These are phyloP conservation scores for Aspergillus indologenus DNA, from an alignment of 495 filamentous ascomycete genomes.

Conservation along the genomic window DNA sequence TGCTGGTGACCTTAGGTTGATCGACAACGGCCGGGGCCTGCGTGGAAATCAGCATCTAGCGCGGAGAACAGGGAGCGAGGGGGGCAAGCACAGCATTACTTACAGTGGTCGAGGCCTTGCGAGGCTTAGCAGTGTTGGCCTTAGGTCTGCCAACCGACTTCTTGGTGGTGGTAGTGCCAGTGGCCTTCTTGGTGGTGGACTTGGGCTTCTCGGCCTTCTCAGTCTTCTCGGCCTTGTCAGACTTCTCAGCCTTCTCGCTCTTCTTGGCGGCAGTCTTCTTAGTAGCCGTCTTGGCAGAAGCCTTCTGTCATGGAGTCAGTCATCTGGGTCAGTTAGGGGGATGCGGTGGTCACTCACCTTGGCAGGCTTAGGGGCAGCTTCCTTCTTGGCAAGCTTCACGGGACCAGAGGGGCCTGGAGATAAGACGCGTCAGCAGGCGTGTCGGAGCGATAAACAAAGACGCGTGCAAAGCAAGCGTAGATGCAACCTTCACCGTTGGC, in stretches of 20 bases:
- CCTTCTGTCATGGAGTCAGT: constrained; percentile 42
- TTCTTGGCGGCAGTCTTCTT: constrained; percentile 34
- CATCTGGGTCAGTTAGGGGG: background rate
- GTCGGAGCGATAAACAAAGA: background rate
- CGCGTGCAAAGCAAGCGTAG: background rate
- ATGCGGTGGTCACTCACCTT: constrained; percentile 25
- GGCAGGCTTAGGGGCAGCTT: constrained; percentile 51
- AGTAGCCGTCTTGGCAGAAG: constrained; percentile 35
- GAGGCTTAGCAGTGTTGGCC: constrained; percentile 55
- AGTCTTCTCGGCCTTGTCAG: constrained; percentile 31
- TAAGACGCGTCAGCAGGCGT: constrained; percentile 37
- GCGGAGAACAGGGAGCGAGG: background rate
- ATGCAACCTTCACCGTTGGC: background rate
- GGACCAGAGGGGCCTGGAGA: constrained; percentile 78
- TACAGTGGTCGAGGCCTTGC: constrained; percentile 49
- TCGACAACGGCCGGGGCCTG: constrained; percentile 67
- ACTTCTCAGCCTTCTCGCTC: constrained; percentile 49
- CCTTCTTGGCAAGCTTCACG: constrained; percentile 95
- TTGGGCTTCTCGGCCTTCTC: constrained; percentile 19
- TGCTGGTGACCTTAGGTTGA: constrained; percentile 69
- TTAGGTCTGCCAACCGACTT: constrained; percentile 40
- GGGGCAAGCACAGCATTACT: constrained; percentile 13
- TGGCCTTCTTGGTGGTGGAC: constrained; percentile 24
- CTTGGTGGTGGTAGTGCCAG: constrained; percentile 22
- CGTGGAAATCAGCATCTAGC: constrained; percentile 12